These are phyloP conservation scores for Aspergillus sp. DNA, from an alignment of 2,329 filamentous ascomycete genomes.

Conservation along the genomic window DNA sequence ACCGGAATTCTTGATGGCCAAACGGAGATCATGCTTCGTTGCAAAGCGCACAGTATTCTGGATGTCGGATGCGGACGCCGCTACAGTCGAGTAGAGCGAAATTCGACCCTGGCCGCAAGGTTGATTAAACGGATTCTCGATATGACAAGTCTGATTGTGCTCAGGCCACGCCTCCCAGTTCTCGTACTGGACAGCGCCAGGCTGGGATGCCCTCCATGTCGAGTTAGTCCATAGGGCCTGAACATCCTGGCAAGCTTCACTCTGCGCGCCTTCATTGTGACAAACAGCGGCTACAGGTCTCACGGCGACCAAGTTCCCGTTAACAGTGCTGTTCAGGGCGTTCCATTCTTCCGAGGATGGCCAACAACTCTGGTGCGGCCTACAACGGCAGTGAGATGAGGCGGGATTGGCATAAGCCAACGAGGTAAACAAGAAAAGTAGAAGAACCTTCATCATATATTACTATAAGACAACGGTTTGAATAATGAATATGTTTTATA, in stretches of 20 bases:
- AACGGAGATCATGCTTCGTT: slow-evolving; percentile 18
- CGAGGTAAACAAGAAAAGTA: background rate
- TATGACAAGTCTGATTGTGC: slow-evolving; percentile 37
- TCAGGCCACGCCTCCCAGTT: slow-evolving; percentile 44
- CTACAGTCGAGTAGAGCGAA: slow-evolving; percentile 38
- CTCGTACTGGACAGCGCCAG: slow-evolving; percentile 36
- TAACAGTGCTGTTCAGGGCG: slow-evolving; percentile 36
- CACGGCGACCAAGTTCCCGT: slow-evolving; percentile 37
- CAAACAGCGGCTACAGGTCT: slow-evolving; percentile 34
- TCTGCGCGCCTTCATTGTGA: slow-evolving; percentile 17
- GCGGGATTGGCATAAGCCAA: background rate
- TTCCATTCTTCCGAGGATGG: slow-evolving; percentile 37
- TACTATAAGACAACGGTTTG: background rate
- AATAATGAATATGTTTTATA: background rate
- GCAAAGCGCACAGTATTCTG: slow-evolving; percentile 41
- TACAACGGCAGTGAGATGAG: slow-evolving; percentile 22
- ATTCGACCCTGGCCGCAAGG: slow-evolving; percentile 38
- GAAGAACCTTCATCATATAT: slow-evolving; percentile 1
- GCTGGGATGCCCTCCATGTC: slow-evolving; percentile 36
- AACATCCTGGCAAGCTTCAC: slow-evolving; percentile 8
- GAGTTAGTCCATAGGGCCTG: slow-evolving; percentile 25
- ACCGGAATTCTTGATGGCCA: slow-evolving; percentile 16
- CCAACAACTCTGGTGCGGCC: slow-evolving; percentile 37
- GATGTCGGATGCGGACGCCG: slow-evolving; percentile 32
- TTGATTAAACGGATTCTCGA: slow-evolving; percentile 24